Percentiles rank a stretch among this genome's conserved stretches.
Conservation (phyloP, 257 asterid genomes). For the Ocimum tenuiflorum region DNA sequence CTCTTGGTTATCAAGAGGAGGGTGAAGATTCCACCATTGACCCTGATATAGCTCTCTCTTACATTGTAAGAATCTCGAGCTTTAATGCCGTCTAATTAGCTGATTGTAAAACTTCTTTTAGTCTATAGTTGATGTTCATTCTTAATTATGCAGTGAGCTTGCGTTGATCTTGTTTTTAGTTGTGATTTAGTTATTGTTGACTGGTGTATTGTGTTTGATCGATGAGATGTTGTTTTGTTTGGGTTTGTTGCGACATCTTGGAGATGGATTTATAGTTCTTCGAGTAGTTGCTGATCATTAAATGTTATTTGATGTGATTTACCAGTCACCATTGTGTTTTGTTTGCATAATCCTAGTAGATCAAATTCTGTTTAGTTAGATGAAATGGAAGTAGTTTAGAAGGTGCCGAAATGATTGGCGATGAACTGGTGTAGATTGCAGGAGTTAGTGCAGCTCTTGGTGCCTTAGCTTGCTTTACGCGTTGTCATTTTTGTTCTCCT, state of each 20-base stretch:
- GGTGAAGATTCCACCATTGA: slow-evolving; percentile 64
- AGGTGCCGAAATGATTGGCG: not conserved
- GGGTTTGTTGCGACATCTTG: not conserved
- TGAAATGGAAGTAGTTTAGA: slow-evolving; percentile 2
- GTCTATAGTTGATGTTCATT: slow-evolving; percentile 8
- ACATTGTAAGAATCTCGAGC: slow-evolving; percentile 55
- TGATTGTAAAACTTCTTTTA: not conserved
- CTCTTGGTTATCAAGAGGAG: slow-evolving; percentile 41
- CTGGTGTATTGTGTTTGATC: not conserved
- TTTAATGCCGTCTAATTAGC: not conserved
- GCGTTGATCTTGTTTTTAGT: slow-evolving; percentile 21
- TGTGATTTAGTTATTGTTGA: slow-evolving; percentile 6
- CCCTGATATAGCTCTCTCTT: slow-evolving; percentile 92
- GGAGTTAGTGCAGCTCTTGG: not conserved
- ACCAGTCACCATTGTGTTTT: slow-evolving; percentile 15
- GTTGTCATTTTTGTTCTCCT: slow-evolving; percentile 5
- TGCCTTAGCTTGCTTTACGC: slow-evolving; percentile 6
- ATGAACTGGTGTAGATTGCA: slow-evolving; percentile 2
- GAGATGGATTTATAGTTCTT: slow-evolving; percentile 14
- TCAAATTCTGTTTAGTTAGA: not conserved
- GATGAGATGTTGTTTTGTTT: slow-evolving; percentile 10
- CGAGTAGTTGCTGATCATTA: not conserved
- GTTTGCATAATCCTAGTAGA: slow-evolving; percentile 2
- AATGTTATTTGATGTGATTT: slow-evolving; percentile 7
- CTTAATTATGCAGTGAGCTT: slow-evolving; percentile 11